Base-by-base conservation (phyloP, 108 stramenopile species). In the Cyclotella sp. region DNA sequence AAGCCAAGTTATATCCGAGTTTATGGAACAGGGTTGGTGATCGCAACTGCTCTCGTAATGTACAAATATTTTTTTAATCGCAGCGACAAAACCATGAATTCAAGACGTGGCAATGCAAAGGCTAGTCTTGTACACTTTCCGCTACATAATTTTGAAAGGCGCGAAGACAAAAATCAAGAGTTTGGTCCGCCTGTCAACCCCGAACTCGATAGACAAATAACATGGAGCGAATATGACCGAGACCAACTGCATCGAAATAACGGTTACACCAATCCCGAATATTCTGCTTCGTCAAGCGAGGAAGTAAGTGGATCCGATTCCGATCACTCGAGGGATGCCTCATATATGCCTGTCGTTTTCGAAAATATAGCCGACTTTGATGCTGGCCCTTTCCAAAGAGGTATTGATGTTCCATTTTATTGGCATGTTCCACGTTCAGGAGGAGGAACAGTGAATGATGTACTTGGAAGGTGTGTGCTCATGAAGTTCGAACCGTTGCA, bases 351-450 rank as follows among this genome's bases (percentile, higher is more conserved):
- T 16, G 1, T n/a, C n/a, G 47, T n/a, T 49, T 81, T 85, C 67
- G 66, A 73, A 26, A 40, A 34, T 51, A 45, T 81, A 63, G 76
- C 80, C 21, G 61, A 81, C 57, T 61, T 77, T 8, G 60, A 74
- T 26, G 76, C 72, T 29, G 22, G 75, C 4, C 79, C 65, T 30
- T 67, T 77, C 29, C 76, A 70, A 41, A 64, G 41, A 76, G 83
- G 79, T 21, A 65, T 76, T 49, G 79, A 79, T 46, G 70, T 78
- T 6, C 85, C 85, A 45, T 82, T 84, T 54, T 86, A 77, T 42
- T 86, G 85, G 85, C 85, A 86, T 62, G 76, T 86, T 13, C 85
- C 85, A 15, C 64, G 85, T 57, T 68, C 85, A 16, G 79, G 79
- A 1, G 85, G 85, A n/a, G 83, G 77, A n/a, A 82, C 81, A n/a